phyloP scores from a whole-genome alignment of 2,329 filamentous ascomycete species.

The Fusarium nanum region DNA sequence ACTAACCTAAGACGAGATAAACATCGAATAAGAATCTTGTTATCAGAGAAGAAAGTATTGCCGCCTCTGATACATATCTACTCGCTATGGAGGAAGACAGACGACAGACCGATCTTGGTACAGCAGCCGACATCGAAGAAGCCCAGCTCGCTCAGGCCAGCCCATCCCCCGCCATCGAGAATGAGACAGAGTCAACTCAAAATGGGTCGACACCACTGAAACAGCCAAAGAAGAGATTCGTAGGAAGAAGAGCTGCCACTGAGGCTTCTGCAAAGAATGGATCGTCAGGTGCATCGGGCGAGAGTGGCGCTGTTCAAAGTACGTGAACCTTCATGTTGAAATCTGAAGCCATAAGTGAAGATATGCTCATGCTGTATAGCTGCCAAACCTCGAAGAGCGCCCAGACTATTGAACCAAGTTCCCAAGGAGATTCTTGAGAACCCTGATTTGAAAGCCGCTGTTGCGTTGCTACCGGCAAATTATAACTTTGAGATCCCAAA shows the following conservation, averaged over 20 bases:
- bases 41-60: not conserved
- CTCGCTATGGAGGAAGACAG: conserved; percentile 79
- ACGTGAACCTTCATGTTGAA: conserved; percentile 45
- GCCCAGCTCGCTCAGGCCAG: conserved; percentile 52
- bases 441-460: conserved; percentile 85
- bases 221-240: conserved; percentile 91
- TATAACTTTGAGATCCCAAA: conserved; percentile 99
- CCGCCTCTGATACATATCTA: not conserved
- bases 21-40: not conserved
- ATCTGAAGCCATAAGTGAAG: conserved; percentile 9
- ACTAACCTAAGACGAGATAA: not conserved
- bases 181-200: conserved; percentile 31
- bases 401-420: conserved; percentile 89
- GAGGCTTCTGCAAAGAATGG: conserved; percentile 65
- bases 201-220: conserved; percentile 62
- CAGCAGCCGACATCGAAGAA: conserved; percentile 73
- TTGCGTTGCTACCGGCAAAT: conserved; percentile 88
- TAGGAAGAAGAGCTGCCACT: conserved; percentile 81
- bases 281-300: conserved; percentile 39
- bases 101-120: conserved; percentile 75
- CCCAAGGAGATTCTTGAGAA: conserved; percentile 89
- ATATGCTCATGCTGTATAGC: conserved; percentile 60
- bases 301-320: conserved; percentile 62
- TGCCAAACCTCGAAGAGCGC: conserved; percentile 75
- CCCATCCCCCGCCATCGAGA: conserved; percentile 30